Base-by-base conservation (phyloP, 257 asterid genomes). In the Nyctanthes arbortristis region DNA sequence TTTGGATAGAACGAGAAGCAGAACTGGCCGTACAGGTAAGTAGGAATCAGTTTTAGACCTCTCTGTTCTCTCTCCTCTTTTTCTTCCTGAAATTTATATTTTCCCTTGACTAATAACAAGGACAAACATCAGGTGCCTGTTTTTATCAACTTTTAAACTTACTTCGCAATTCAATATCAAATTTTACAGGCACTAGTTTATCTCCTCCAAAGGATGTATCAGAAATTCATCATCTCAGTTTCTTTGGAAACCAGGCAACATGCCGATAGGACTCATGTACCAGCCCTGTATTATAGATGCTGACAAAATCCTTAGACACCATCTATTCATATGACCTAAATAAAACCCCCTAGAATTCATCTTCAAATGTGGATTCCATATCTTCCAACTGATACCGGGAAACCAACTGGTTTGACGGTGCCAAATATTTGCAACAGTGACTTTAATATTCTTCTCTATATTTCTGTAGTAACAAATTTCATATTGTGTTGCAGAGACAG, bases 1-100 rank as follows among this genome's bases (percentile, higher is more conserved):
- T 91, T 45, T 93, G 97, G 96, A 93, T 93, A 54, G 89, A 89
- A 80, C 76, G 91, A 78, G 97, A 93, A 83, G 82, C 97, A 43
- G 89, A 82, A 55, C 84, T 71, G 77, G 99, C 97, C 36, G 76
- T 93, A 70, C 80, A 76, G 57, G 97, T 93, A 82, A 81, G 97
- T 70, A 7, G 45, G 24, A 68, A 18, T 62, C 35, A 29, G 30
- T 35, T 55, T 43, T 22, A 0, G 20, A 24, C 31, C 40, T 34
- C 55, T 65, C 49, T 32, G 13, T 45, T 45, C 61, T 10, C 22
- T 31, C 20, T 16, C 25, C 4, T 7, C n/a, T 20, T 28, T 39
- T 3, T 37, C 25, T 37, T 39, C 2, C 36, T 37, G 31, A 11
- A n/a, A 12, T 29, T 25, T 66, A 39, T 59, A n/a, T 47, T 34